These are phyloP conservation scores for Globisporangium canariense DNA, from an alignment of 352 stramenopile species.

Conservation along the genomic window DNA sequence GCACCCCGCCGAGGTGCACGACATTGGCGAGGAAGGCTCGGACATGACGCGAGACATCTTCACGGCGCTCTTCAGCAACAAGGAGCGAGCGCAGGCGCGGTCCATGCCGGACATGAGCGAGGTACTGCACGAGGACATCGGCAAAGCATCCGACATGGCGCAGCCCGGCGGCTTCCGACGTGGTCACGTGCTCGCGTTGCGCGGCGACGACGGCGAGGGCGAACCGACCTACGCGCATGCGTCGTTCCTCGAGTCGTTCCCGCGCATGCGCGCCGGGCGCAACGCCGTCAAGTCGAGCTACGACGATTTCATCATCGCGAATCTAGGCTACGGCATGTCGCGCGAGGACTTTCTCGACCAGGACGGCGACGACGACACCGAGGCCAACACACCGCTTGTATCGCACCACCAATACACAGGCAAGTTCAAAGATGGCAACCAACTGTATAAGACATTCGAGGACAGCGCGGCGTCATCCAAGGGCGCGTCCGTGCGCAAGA, in stretches of 20 bases:
- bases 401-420: conserved; percentile 10
- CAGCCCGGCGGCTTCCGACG: conserved; percentile 51
- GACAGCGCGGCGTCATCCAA: conserved; percentile 16
- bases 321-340: conserved; percentile 33
- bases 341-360: conserved; percentile 32
- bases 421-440: conserved; percentile 24
- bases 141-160: conserved; percentile 52
- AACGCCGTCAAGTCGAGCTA: conserved; percentile 46
- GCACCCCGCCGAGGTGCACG: conserved; percentile 36
- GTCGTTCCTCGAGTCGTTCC: conserved; percentile 44
- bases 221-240: conserved; percentile 41
- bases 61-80: conserved; percentile 57
- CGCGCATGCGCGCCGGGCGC: conserved; percentile 11
- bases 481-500: conserved; percentile 45
- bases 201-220: conserved; percentile 28
- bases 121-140: conserved; percentile 55
- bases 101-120: conserved; percentile 55
- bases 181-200: conserved; percentile 45
- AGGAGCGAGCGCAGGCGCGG: conserved; percentile 35
- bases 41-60: conserved; percentile 72
- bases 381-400: conserved; percentile 39
- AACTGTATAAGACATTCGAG: conserved; percentile 10
- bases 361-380: conserved; percentile 28
- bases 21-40: conserved; percentile 53
- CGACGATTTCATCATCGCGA: conserved; percentile 53